Conservation (phyloP, 2,329 filamentous ascomycete genomes). For the Bipolaris sorokiniana region DNA sequence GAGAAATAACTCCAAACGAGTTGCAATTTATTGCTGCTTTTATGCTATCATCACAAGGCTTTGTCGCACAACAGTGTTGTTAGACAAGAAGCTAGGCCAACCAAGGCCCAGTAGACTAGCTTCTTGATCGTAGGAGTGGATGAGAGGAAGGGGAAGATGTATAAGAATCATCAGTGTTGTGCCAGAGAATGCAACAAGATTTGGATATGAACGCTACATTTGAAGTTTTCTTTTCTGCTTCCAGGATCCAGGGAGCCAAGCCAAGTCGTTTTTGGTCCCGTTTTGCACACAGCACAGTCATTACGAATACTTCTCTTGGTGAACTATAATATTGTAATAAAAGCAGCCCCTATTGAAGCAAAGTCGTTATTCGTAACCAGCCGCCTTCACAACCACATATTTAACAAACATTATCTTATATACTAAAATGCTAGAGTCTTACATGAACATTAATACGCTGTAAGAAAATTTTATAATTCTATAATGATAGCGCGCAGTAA, state of each 20-base stretch:
- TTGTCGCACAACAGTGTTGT: neutral
- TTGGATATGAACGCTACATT: neutral
- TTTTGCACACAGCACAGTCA: neutral
- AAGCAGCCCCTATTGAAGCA: too few species aligned
- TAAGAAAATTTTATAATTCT: too few species aligned
- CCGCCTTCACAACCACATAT: too few species aligned
- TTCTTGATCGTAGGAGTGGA: neutral
- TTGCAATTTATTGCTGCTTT: too few species aligned
- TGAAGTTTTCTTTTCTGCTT: neutral
- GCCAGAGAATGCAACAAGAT: neutral
- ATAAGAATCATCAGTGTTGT: neutral
- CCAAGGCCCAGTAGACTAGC: neutral
- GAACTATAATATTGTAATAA: too few species aligned
- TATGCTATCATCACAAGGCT: neutral
- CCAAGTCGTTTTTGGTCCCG: neutral
- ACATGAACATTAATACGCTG: too few species aligned
- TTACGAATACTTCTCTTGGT: neutral
- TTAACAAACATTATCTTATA: too few species aligned
- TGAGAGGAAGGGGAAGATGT: neutral
- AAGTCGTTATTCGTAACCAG: too few species aligned
- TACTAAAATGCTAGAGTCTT: too few species aligned
- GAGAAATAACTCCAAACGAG: neutral
- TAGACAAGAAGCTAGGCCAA: neutral
- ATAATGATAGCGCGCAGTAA: too few species aligned
- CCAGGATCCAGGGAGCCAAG: too few species aligned